phyloP scores from a whole-genome alignment of 805 yeast species.

The Yarrowia alimentaria region DNA sequence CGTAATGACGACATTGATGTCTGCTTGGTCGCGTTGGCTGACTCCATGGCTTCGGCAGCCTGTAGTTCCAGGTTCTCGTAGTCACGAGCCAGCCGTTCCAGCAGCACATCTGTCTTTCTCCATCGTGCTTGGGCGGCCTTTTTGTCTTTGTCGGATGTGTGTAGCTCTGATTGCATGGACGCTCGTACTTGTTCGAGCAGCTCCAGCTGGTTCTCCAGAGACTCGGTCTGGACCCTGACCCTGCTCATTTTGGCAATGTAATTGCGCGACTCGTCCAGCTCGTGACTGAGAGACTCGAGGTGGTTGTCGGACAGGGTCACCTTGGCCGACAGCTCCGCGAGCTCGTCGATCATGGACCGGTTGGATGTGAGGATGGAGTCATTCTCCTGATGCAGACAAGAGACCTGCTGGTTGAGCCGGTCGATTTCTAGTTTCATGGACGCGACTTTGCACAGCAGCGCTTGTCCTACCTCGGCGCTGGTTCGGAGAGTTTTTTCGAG shows the following conservation, averaged over 20 bases:
- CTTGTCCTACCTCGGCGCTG: constrained; percentile 17
- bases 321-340: constrained; percentile 3
- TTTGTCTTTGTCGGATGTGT: not conserved
- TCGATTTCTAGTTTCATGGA: constrained; percentile 20
- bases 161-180: constrained; percentile 7
- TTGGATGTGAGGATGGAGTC: constrained; percentile 17
- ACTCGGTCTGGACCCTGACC: constrained; percentile 4
- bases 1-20: constrained; percentile 10
- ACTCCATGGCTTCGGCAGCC: constrained; percentile 5
- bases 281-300: constrained; percentile 3
- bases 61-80: constrained; percentile 17
- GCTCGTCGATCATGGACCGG: not conserved
- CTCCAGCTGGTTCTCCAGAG: constrained; percentile 17
- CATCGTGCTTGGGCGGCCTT: constrained; percentile 12
- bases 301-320: constrained; percentile 4
- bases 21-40: no score
- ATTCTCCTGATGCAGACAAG: constrained; percentile 1
- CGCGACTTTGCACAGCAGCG: constrained; percentile 10
- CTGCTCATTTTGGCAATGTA: constrained; percentile 9
- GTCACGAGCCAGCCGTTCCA: constrained; percentile 18
- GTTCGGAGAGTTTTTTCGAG: constrained; percentile 19
- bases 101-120: constrained; percentile 14
- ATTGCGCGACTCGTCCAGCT: constrained; percentile 24
- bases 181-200: constrained; percentile 14
- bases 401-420: constrained; percentile 25